Percentiles rank a stretch among this genome's conserved stretches.
Evolutionary conservation across 2,329 filamentous ascomycete genomes (phyloP).

Genomic region (Diaporthe vexans): DNA sequence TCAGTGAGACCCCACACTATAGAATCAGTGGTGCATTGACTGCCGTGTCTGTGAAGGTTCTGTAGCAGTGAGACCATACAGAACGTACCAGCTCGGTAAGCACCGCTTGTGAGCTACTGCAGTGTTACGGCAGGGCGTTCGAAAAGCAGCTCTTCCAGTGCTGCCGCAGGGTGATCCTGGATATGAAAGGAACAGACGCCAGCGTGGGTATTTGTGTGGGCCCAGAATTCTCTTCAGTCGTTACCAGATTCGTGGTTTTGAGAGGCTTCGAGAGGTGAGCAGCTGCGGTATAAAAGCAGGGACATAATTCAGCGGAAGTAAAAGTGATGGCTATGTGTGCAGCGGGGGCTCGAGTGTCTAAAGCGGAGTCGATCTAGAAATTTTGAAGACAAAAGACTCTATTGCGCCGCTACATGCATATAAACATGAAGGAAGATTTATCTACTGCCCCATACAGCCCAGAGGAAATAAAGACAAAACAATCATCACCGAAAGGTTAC

Average conservation of each 20-base stretch:
- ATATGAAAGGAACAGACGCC: not conserved
- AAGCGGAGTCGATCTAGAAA: too few species aligned
- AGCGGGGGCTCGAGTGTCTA: too few species aligned
- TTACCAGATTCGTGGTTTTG: conserved; percentile 4
- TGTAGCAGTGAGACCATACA: too few species aligned
- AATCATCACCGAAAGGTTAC: not conserved
- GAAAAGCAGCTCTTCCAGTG: not conserved
- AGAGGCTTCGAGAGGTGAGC: not conserved
- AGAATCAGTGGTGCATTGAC: not conserved
- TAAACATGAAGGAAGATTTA: not conserved
- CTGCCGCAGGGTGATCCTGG: not conserved
- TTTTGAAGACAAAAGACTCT: too few species aligned
- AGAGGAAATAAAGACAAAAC: not conserved
- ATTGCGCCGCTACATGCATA: not conserved
- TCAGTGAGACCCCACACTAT: not conserved
- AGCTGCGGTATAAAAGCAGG: not conserved
- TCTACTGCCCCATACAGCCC: not conserved
- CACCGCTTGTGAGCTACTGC: not conserved
- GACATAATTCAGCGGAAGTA: not conserved
- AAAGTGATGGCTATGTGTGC: not conserved
- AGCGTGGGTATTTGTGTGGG: not conserved
- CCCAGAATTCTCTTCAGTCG: not conserved
- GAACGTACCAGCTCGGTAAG: too few species aligned
- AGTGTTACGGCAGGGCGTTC: too few species aligned
- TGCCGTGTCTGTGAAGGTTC: not conserved